A percentile compares a stretch with the other conserved stretches of the same genome.
Evolutionary conservation across 352 stramenopile species (phyloP).

Genomic region (Globisporangium cederbergense): DNA sequence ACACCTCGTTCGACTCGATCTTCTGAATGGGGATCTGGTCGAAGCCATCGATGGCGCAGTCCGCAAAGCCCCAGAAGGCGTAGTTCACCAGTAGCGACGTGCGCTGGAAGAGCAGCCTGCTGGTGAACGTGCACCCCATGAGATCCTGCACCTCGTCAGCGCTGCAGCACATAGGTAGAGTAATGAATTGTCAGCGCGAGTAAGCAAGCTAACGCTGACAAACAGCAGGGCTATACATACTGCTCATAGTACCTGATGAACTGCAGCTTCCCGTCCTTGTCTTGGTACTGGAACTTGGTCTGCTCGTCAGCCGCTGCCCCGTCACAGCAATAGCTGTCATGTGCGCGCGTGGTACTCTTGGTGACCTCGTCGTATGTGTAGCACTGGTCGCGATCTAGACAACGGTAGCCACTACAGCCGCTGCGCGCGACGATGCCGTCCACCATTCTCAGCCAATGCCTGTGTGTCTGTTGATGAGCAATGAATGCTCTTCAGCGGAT

Average conservation of each 20-base stretch:
- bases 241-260: conserved; percentile 30
- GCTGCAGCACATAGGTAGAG: background rate
- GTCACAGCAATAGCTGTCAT: conserved; percentile 35
- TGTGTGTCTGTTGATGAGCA: background rate
- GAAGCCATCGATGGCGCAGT: conserved; percentile 46
- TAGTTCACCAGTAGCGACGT: conserved; percentile 71
- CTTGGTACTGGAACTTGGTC: conserved; percentile 41
- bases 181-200: background rate
- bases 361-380: conserved; percentile 44
- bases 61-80: conserved; percentile 70
- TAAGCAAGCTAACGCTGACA: background rate
- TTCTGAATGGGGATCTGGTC: conserved; percentile 29
- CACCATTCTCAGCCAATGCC: conserved; percentile 9
- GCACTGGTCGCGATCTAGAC: conserved; percentile 61
- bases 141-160: conserved; percentile 47
- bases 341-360: conserved; percentile 33
- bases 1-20: conserved; percentile 31
- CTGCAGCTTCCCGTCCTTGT: conserved; percentile 23
- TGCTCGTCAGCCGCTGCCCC: conserved; percentile 27
- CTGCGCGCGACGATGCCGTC: background rate
- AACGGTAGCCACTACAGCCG: conserved; percentile 43
- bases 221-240: background rate
- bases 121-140: conserved; percentile 74
- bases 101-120: conserved; percentile 68
- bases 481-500: background rate